phyloP scores from a whole-genome alignment of 148 eudicot genomes.

The Cornus suecica region DNA sequence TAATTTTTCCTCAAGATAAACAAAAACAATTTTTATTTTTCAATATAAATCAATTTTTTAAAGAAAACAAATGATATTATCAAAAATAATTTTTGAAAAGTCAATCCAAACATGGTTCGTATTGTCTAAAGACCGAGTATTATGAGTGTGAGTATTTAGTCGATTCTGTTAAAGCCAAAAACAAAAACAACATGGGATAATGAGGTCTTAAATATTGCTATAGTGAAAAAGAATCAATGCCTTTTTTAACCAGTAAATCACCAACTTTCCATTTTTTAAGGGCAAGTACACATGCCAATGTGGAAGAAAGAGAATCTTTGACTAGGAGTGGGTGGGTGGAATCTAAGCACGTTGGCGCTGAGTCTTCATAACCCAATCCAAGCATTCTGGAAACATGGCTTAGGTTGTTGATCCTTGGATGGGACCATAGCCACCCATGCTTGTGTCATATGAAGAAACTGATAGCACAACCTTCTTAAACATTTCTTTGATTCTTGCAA shows the following conservation, averaged over 20 bases:
- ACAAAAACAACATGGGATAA: too few species aligned
- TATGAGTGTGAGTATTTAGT: too few species aligned
- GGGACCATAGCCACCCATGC: conserved; percentile 25
- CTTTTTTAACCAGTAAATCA: conserved; percentile 12
- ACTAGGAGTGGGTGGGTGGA: conserved; percentile 1
- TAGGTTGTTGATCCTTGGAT: not conserved
- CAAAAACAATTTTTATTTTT: too few species aligned
- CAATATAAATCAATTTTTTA: too few species aligned
- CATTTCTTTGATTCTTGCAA: conserved; percentile 3
- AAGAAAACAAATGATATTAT: too few species aligned
- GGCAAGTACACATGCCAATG: conserved; percentile 22
- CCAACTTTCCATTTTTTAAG: conserved; percentile 21
- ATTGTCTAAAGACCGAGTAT: too few species aligned
- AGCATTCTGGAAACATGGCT: conserved; percentile 19
- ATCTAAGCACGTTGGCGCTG: conserved; percentile 15
- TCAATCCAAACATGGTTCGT: too few species aligned
- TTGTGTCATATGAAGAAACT: conserved; percentile 3
- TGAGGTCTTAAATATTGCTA: too few species aligned
- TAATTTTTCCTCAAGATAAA: too few species aligned
- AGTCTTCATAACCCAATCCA: conserved; percentile 22
- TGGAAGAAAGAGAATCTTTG: conserved; percentile 22
- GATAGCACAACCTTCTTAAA: not conserved
- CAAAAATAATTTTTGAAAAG: too few species aligned
- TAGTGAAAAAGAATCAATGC: not conserved
- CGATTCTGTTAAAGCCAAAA: too few species aligned